Evolutionary conservation across 257 asterid genomes (phyloP).

Genomic region (Anisodus tanguticus): DNA sequence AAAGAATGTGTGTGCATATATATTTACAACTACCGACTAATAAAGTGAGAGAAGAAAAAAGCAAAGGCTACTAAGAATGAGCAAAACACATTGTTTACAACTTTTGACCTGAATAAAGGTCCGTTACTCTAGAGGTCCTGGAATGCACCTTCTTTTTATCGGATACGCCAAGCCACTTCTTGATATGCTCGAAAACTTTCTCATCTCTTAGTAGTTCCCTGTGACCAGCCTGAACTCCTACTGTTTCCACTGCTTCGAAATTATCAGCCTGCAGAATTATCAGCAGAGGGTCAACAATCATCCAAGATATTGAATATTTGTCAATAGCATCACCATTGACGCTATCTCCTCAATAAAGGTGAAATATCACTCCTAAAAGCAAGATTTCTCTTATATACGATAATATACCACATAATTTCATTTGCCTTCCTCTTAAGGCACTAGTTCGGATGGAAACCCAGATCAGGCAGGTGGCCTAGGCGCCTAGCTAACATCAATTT

Average conservation of each 20-base stretch:
- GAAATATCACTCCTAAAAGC: too few relatives aligned
- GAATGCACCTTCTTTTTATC: conserved; percentile 43
- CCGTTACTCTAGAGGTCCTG: conserved; percentile 61
- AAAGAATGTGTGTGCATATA: not conserved
- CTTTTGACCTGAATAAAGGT: conserved; percentile 33
- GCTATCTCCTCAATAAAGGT: not conserved
- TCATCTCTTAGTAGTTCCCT: conserved; percentile 58
- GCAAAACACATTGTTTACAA: not conserved
- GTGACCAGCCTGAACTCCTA: conserved; percentile 67
- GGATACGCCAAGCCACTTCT: conserved; percentile 68
- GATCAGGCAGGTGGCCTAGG: too few relatives aligned
- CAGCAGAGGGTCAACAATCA: not conserved
- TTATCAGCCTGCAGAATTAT: conserved; percentile 64
- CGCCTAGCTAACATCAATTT: not conserved
- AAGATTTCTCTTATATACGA: too few relatives aligned
- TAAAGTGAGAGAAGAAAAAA: not conserved
- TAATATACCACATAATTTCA: too few relatives aligned
- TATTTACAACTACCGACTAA: not conserved
- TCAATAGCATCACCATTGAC: not conserved
- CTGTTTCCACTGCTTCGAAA: conserved; percentile 74
- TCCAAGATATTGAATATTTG: not conserved
- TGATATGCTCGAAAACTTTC: conserved; percentile 58
- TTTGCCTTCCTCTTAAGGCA: too few relatives aligned
- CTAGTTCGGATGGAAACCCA: too few relatives aligned
- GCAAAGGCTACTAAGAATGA: not conserved